Evolutionary conservation across 306 rosid genomes (phyloP), one percentile per base, ranked within the genome.

Genomic region (Sechiopsis laciniata): DNA sequence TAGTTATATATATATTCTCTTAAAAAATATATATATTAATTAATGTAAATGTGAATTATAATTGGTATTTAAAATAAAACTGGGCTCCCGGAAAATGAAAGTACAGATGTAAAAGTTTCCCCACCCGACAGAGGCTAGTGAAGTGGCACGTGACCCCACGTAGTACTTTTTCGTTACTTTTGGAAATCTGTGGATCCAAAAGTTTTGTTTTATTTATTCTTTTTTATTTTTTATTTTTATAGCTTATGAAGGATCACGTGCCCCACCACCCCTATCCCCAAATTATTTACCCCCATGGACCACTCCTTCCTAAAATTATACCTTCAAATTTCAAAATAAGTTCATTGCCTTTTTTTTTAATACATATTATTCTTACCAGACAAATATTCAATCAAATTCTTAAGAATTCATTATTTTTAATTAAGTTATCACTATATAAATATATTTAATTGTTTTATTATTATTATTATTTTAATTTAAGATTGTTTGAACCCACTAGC

Each of bases 101-200:
- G 21, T 35, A 63, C 70, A 63, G 70, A 35, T 63, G 70, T 35
- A 40, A 17, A 65, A 65, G 45, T 52, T 42, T 17, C 71, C 29
- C 71, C 9, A 10, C 7, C 71, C 72, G 72, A 66, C 72, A 66
- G 55, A 42, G 21, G 72, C 35, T 66, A 66, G 72, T 66, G 54
- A 48, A 48, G 14, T 48, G 52, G 52, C 52, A 48, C 52, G 52
- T 48, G 52, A 48, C 13, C 20, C 55, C 52, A 48, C 52, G 4
- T 48, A 9, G 14, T 48, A 9, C 52, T 48, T 48, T 48, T 48
- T 12, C 52, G 52, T 9, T 48, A 48, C 52, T 48, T 48, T 48
- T 66, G 72, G 17, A 66, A 66, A 66, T 55, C 72, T 66, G 72
- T 66, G 72, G 55, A 42, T 66, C 72, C 5, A 14, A 66, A 66